Base-by-base conservation (phyloP, 1,284 basidiomycete genomes). In the Golubevia sp. region DNA sequence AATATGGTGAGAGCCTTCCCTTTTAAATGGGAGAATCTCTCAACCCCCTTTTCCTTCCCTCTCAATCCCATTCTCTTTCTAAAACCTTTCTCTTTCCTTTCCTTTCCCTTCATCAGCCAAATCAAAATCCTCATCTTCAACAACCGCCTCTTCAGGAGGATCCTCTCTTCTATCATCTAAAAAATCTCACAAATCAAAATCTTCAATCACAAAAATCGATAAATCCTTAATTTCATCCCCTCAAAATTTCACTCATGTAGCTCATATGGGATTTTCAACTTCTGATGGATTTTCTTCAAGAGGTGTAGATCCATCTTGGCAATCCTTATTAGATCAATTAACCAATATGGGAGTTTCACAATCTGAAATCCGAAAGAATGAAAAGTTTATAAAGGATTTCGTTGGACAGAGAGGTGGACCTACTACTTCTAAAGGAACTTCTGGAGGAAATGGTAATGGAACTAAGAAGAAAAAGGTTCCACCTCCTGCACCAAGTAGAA, bases 271-370 rank as follows among this genome's bases (percentile, higher is more conserved):
- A 24, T 97, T 92, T 84, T 92, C 96, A 73, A 84, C 89, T 0
- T 90, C 96, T 72, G 89, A 90, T 49, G 94, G 94, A 3, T 97
- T 94, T 84, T 91, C 90, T 0, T 91, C 91, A 1, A 88, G 88
- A 38, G 92, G 92, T 65, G 92, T 97, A n/a, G 96, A 98, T 84
- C 90, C 92, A 2, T 93, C 91, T 6, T 99, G 96, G 96, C 88
- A 90, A 63, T 86, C 90, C 0, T 86, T 98, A 61, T 87, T 98
- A 1, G 87, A 87, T 24, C 88, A 90, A 73, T 87, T 98, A 2
- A 88, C 90, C 66, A 86, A 86, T 30, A 87, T 89, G 44, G 94
- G 94, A 5, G 5, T 1, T 26, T 76, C 71, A 27, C 71, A 83
- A 58, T 71, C 72, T 38, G 85, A 91, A 49, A 89, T 93, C 49